phyloP scores from a whole-genome alignment of 140 eudicot species.

The Bidens hawaiensis region DNA sequence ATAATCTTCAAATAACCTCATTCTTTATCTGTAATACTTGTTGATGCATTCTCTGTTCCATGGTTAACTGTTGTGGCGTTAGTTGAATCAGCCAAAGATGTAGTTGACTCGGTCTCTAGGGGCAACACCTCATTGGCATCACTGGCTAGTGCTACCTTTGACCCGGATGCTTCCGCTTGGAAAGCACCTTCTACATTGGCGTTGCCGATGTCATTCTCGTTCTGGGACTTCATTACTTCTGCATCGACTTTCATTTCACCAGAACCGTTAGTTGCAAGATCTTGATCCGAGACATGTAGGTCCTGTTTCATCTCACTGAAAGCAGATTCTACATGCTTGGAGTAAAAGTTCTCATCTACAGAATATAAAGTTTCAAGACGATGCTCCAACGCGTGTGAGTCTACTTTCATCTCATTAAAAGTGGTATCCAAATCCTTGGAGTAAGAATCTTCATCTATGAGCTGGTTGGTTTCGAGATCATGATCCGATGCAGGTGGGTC shows the following conservation, averaged over 20 bases:
- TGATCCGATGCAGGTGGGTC: slow-evolving; percentile 15
- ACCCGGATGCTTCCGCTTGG: slow-evolving; percentile 26
- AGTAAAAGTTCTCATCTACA: slow-evolving; percentile 25
- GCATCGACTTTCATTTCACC: slow-evolving; percentile 13
- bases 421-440: slow-evolving; percentile 19
- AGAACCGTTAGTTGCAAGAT: slow-evolving; percentile 21
- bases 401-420: slow-evolving; percentile 22
- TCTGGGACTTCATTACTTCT: slow-evolving; percentile 13
- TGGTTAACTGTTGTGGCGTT: slow-evolving; percentile 7
- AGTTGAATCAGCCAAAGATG: slow-evolving; percentile 12
- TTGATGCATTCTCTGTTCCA: slow-evolving; percentile 27
- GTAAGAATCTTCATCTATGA: slow-evolving; percentile 15
- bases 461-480: slow-evolving; percentile 18
- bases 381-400: slow-evolving; percentile 14
- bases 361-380: slow-evolving; percentile 35
- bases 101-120: slow-evolving; percentile 16
- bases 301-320: slow-evolving; percentile 29
- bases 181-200: slow-evolving; percentile 21
- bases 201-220: slow-evolving; percentile 25
- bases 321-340: slow-evolving; percentile 27
- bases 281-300: slow-evolving; percentile 17
- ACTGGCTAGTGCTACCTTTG: slow-evolving; percentile 1
- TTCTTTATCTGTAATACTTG: slow-evolving; percentile 40
- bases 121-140: slow-evolving; percentile 9
- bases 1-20: slow-evolving; percentile 25